Evolutionary conservation across 192 early-diverging fungal genomes (phyloP).

Genomic region (Mortierella alpina): DNA sequence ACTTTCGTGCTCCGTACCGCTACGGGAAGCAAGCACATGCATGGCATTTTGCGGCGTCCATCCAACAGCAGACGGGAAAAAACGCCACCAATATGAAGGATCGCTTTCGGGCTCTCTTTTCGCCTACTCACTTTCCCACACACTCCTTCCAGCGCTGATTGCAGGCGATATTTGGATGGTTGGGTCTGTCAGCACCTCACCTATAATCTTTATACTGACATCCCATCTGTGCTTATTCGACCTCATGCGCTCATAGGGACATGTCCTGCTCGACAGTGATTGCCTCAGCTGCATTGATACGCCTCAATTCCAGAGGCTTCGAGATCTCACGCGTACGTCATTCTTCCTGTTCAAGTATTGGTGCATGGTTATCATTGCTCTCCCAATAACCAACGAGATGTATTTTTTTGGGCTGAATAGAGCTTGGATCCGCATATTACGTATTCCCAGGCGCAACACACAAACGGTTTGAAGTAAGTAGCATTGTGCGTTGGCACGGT

Average conservation of each 20-base stretch:
- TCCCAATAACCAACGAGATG: too few species aligned
- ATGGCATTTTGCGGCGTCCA: too few species aligned
- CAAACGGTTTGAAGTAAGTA: constrained; percentile 94
- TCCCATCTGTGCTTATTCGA: not conserved
- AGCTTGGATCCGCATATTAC: constrained; percentile 84
- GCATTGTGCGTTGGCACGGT: not conserved
- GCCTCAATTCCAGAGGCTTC: constrained; percentile 94
- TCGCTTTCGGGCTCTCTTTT: too few species aligned
- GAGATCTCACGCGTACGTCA: constrained; percentile 83
- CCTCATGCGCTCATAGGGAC: constrained; percentile 57
- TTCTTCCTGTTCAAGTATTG: not conserved
- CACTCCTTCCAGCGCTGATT: too few species aligned
- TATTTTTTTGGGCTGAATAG: not conserved
- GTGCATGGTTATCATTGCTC: too few species aligned
- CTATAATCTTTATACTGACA: too few species aligned
- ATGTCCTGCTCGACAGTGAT: constrained; percentile 77
- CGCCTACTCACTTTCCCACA: too few species aligned
- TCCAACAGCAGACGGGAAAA: too few species aligned
- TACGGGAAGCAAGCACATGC: not conserved
- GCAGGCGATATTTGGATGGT: too few species aligned
- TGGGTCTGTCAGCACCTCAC: too few species aligned
- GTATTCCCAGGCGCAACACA: constrained; percentile 96
- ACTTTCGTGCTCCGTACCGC: not conserved
- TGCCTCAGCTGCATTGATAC: constrained; percentile 87
- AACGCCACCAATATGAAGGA: too few species aligned